phyloP scores from a whole-genome alignment of 768 basidiomycete genomes.

The Termitomyces sp. region DNA sequence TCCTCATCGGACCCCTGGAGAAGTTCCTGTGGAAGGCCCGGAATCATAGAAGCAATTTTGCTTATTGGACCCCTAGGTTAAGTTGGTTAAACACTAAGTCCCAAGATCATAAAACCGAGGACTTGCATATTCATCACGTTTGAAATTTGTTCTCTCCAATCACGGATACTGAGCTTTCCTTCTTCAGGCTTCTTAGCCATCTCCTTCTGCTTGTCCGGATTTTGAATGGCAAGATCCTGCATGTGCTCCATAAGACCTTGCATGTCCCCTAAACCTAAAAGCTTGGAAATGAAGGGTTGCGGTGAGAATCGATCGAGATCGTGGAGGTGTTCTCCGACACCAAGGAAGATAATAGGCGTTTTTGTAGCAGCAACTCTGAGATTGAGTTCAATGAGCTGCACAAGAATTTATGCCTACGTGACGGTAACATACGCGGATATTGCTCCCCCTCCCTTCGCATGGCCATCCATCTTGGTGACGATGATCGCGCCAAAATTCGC shows the following conservation, averaged over 20 bases:
- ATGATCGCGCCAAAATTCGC: conserved; percentile 98
- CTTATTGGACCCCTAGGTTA: conserved; percentile 88
- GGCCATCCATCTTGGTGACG: conserved; percentile 99
- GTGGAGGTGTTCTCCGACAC: conserved; percentile 96
- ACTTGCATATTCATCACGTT: conserved; percentile 97
- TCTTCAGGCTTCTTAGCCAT: conserved; percentile 98
- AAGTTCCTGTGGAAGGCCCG: conserved; percentile 89
- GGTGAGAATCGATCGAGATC: conserved; percentile 96
- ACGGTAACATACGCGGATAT: conserved; percentile 87
- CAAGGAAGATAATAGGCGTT: conserved; percentile 98
- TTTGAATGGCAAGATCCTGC: conserved; percentile 91
- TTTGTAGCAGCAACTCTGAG: conserved; percentile 94
- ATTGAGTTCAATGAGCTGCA: background rate
- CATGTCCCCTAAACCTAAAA: conserved; percentile 94
- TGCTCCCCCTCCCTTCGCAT: conserved; percentile 98
- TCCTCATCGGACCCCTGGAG: conserved; percentile 94
- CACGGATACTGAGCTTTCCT: conserved; percentile 93
- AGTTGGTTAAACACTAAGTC: conserved; percentile 4
- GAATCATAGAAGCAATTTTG: conserved; percentile 99
- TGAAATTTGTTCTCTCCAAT: conserved; percentile 96
- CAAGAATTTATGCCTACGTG: background rate
- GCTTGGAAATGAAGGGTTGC: conserved; percentile 94
- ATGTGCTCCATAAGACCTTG: conserved; percentile 98
- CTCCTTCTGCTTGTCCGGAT: conserved; percentile 96
- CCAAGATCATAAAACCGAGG: conserved; percentile 2